phyloP scores from a whole-genome alignment of 148 eudicot species.

The Cornus florida region DNA sequence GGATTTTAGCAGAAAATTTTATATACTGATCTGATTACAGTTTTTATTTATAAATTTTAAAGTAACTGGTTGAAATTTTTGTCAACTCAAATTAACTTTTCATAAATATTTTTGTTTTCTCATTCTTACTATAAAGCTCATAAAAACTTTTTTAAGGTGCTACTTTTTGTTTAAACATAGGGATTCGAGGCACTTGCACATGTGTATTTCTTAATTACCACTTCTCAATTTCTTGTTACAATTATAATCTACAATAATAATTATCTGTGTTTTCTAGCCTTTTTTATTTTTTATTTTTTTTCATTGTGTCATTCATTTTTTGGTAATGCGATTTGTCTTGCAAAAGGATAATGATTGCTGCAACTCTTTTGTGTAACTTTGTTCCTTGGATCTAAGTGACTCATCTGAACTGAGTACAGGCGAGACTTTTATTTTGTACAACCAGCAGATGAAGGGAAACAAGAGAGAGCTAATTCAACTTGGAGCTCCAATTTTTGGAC shows the following conservation, averaged over 20 bases:
- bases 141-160: background rate
- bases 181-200: background rate
- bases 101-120: background rate
- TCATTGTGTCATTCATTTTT: background rate
- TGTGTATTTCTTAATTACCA: too few relatives aligned
- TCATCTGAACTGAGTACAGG: conserved; percentile 43
- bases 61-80: background rate
- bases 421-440: conserved; percentile 79
- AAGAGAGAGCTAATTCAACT: conserved; percentile 94
- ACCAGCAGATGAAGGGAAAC: conserved; percentile 79
- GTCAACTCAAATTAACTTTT: background rate
- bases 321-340: background rate
- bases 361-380: too few relatives aligned
- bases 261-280: background rate
- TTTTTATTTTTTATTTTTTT: background rate
- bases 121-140: background rate
- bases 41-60: background rate
- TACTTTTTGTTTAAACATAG: background rate
- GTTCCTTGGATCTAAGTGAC: background rate
- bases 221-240: background rate
- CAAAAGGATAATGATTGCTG: background rate
- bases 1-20: background rate
- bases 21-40: background rate
- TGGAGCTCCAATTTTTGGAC: conserved; percentile 82
- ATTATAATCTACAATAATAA: background rate